Evolutionary conservation across 2,329 filamentous ascomycete species (phyloP).

Genomic region (Colletotrichum magnum): DNA sequence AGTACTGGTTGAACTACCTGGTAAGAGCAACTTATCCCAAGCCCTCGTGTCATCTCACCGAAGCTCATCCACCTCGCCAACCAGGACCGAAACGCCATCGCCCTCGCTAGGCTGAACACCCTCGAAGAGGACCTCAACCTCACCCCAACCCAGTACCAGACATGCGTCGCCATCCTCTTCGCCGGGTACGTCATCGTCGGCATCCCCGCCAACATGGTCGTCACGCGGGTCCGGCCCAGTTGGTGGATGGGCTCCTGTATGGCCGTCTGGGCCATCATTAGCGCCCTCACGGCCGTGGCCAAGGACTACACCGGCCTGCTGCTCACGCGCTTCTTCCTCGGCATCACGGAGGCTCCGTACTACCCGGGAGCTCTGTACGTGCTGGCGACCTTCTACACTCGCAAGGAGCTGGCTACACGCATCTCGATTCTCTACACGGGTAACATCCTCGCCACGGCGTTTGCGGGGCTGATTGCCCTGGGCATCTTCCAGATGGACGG

Average conservation of each 20-base stretch:
- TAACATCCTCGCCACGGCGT: constrained; percentile 45
- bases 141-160: constrained; percentile 46
- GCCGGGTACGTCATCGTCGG: constrained; percentile 49
- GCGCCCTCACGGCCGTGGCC: constrained; percentile 47
- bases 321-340: constrained; percentile 44
- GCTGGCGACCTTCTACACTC: constrained; percentile 50
- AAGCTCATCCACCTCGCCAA: background rate
- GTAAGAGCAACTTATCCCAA: constrained; percentile 32
- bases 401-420: constrained; percentile 47
- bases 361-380: constrained; percentile 48
- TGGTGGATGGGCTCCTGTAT: constrained; percentile 37
- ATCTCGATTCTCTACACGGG: constrained; percentile 49
- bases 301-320: constrained; percentile 45
- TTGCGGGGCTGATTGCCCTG: constrained; percentile 47
- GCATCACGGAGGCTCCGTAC: constrained; percentile 46
- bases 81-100: constrained; percentile 66
- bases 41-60: too few species aligned
- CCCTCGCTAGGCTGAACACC: constrained; percentile 67
- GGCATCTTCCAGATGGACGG: constrained; percentile 49
- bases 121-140: constrained; percentile 67
- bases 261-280: constrained; percentile 47
- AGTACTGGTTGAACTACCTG: constrained; percentile 47
- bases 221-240: constrained; percentile 34
- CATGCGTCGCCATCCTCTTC: constrained; percentile 36
- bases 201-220: constrained; percentile 43